A percentile compares a stretch with the other conserved stretches of the same genome.
These are phyloP conservation scores for Panellus pusillus DNA, from an alignment of 768 basidiomycete species.

Conservation along the genomic window DNA sequence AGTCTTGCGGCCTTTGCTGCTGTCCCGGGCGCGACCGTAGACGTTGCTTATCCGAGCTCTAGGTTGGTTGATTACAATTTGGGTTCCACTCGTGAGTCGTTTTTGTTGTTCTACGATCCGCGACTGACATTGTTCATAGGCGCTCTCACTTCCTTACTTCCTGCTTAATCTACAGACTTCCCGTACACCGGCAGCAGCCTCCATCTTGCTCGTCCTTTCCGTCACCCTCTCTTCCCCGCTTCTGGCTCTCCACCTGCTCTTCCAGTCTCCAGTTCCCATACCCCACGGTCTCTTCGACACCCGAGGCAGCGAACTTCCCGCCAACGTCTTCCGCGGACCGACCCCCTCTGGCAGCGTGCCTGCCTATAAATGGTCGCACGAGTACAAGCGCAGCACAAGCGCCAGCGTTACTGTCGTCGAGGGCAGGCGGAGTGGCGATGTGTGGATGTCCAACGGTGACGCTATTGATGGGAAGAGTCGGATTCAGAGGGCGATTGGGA, in stretches of 20 bases:
- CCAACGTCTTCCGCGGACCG: constrained; percentile 42
- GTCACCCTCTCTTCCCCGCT: constrained; percentile 70
- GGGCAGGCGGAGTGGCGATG: constrained; percentile 69
- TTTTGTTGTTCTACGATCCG: not conserved
- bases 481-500: constrained; percentile 59
- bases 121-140: constrained; percentile 34
- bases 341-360: constrained; percentile 43
- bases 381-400: constrained; percentile 65
- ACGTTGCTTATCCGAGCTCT: constrained; percentile 55
- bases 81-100: constrained; percentile 65
- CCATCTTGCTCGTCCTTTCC: constrained; percentile 59
- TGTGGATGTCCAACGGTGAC: constrained; percentile 74
- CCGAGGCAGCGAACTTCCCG: constrained; percentile 39
- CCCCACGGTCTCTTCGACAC: constrained; percentile 64
- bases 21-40: constrained; percentile 45
- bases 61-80: constrained; percentile 67
- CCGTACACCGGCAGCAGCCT: constrained; percentile 36
- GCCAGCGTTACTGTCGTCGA: constrained; percentile 68
- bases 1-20: constrained; percentile 47
- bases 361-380: constrained; percentile 46
- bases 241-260: constrained; percentile 58
- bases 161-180: constrained; percentile 40
- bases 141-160: constrained; percentile 64
- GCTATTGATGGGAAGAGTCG: constrained; percentile 67
- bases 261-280: constrained; percentile 64